Evolutionary conservation across 1,284 basidiomycete genomes (phyloP).

Genomic region (Golubevia pallescens): DNA sequence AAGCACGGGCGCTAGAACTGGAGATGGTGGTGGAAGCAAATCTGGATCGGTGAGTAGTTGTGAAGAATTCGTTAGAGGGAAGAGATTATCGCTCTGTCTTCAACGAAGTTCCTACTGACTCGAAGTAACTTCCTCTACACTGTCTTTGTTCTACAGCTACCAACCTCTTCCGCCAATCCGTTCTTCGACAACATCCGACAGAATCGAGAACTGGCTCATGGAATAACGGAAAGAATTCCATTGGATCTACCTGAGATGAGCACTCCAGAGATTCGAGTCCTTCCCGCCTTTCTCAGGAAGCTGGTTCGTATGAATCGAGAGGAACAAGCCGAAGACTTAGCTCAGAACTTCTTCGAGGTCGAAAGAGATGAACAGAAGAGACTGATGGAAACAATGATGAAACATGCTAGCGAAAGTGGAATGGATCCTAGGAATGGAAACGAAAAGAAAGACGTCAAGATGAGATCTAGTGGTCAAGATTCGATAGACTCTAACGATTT

Average conservation of each 20-base stretch:
- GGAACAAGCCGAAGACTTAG: constrained; percentile 37
- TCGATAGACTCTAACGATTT: too few relatives aligned
- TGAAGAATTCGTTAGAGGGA: too few relatives aligned
- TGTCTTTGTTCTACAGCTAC: constrained; percentile 1
- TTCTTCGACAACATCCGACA: constrained; percentile 65
- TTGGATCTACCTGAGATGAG: constrained; percentile 37
- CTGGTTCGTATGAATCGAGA: constrained; percentile 19
- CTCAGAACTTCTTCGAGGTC: constrained; percentile 49
- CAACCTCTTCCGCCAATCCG: constrained; percentile 39
- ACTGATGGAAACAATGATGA: constrained; percentile 53
- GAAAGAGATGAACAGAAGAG: constrained; percentile 56
- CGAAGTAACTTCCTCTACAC: too few relatives aligned
- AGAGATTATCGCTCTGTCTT: too few relatives aligned
- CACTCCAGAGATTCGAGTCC: constrained; percentile 14
- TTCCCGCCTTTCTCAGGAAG: constrained; percentile 47
- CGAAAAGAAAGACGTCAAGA: not conserved
- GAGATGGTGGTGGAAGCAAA: not conserved
- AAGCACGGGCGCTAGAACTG: not conserved
- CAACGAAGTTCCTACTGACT: too few relatives aligned
- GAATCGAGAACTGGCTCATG: constrained; percentile 55
- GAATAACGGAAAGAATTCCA: constrained; percentile 55
- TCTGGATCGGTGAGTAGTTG: not conserved
- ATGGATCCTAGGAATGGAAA: constrained; percentile 5
- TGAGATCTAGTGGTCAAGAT: too few relatives aligned
- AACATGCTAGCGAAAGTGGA: constrained; percentile 37